A percentile compares a stretch with the other conserved stretches of the same genome.
phyloP scores from a whole-genome alignment of 768 basidiomycete genomes.

The Dioszegia hungarica region DNA sequence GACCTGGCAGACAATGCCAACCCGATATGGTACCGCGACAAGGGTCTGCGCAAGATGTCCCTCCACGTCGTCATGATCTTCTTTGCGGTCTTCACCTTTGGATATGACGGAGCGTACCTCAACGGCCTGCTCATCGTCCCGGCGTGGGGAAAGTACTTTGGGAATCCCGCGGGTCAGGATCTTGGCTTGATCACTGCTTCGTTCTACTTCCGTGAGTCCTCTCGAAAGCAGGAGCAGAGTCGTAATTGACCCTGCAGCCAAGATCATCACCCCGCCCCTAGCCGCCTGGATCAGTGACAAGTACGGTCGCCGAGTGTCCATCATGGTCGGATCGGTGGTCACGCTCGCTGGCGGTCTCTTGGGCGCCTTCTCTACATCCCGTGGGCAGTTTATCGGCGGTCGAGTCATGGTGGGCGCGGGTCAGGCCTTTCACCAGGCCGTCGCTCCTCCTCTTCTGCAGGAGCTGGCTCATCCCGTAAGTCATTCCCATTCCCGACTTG shows the following conservation, averaged over 20 bases:
- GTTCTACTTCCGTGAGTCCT: constrained; percentile 15
- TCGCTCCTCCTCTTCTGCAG: constrained; percentile 55
- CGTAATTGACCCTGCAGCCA: constrained; percentile 2
- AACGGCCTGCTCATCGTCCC: constrained; percentile 3
- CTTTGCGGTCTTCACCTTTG: constrained; percentile 1
- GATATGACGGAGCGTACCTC: constrained; percentile 12
- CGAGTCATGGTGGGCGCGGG: constrained; percentile 52
- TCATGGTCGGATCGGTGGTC: constrained; percentile 8
- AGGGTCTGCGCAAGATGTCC: constrained; percentile 9
- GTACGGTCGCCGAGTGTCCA: constrained; percentile 5
- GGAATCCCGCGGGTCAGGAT: constrained; percentile 19
- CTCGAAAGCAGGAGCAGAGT: not conserved
- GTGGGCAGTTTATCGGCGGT: constrained; percentile 30
- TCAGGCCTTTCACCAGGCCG: constrained; percentile 47
- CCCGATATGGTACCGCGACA: constrained; percentile 14
- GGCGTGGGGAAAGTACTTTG: constrained; percentile 18
- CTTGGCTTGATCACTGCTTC: constrained; percentile 31
- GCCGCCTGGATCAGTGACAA: constrained; percentile 5
- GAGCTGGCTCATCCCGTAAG: constrained; percentile 24
- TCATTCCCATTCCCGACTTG: not conserved
- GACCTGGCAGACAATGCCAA: constrained; percentile 14
- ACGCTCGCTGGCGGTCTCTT: constrained; percentile 12
- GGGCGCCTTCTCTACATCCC: constrained; percentile 12
- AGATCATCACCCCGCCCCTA: constrained; percentile 5
- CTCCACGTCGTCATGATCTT: constrained; percentile 10